Evolutionary conservation across 1,284 basidiomycete genomes (phyloP).

Genomic region (Ceratobasidium sp.): DNA sequence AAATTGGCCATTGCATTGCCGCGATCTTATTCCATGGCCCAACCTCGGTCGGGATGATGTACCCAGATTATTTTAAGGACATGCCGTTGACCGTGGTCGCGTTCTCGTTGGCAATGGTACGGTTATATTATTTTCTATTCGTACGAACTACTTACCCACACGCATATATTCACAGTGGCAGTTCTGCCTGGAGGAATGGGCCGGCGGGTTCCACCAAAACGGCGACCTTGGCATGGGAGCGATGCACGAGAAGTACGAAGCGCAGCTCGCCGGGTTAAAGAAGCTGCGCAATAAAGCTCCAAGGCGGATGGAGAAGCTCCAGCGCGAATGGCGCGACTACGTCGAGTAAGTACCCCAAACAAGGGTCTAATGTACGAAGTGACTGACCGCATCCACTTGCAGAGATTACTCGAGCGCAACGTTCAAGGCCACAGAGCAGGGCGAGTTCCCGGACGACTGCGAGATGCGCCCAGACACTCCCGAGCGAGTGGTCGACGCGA

Average conservation of each 20-base stretch:
- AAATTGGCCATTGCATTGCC: not conserved
- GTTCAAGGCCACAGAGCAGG: not conserved
- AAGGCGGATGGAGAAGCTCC: not conserved
- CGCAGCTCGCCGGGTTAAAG: conserved; percentile 10
- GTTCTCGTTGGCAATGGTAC: conserved; percentile 12
- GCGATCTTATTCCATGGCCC: conserved; percentile 1
- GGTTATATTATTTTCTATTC: not conserved
- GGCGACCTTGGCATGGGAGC: not conserved
- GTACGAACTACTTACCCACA: too few relatives aligned
- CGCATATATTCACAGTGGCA: too few relatives aligned
- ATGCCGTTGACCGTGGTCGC: conserved; percentile 9
- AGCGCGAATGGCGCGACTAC: not conserved
- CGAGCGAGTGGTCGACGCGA: not conserved
- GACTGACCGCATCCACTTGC: not conserved
- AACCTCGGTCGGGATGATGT: conserved; percentile 1
- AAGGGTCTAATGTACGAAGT: conserved; percentile 2
- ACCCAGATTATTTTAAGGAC: conserved; percentile 8
- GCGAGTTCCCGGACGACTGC: not conserved
- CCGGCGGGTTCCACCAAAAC: not conserved
- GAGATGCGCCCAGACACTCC: conserved; percentile 12
- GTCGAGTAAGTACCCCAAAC: conserved; percentile 41
- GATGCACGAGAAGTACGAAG: conserved; percentile 22
- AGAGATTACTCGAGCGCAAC: not conserved
- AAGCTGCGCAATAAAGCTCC: not conserved
- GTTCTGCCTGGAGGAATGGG: conserved; percentile 9